Base-by-base conservation (phyloP, 352 stramenopile genomes). In the Globisporangium nagaii region DNA sequence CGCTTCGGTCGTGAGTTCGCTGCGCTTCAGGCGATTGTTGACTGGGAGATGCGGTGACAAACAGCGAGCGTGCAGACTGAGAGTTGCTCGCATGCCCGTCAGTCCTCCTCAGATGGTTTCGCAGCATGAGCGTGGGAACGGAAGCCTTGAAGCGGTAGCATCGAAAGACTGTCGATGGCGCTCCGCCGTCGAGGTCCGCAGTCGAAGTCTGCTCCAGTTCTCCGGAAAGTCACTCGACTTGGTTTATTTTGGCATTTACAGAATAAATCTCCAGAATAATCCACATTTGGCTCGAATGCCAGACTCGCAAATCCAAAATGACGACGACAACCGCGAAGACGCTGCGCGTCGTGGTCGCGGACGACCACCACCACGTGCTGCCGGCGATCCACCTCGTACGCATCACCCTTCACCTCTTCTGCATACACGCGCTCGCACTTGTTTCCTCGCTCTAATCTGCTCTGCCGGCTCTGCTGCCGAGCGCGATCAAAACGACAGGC, bases 361-460 rank as follows among this genome's bases (percentile, higher is more conserved):
- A 92, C 53, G 84, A 93, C 60, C 83, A 93, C 54, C 79, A 93
- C 57, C 78, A 93, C 58, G 76, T 86, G 20, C 70, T 93, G 19
- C 66, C 69, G 1, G 81, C 78, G 40, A 84, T 93, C 43, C 84
- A 93, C 43, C 45, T 84, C 46, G 83, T 76, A 50, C 20, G 41
- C 28, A 24, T 11, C 20, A 13, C 11, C n/a, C n/a, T 13, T 20
- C 4, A n/a, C 2, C 40, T 46, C 2, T 6, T 22, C 15, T n/a
- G 2, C 13, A 13, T 7, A 17, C n/a, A 17, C 20, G 17, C 13
- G 4, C 19, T 27, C 5, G 49, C 50, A 30, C 40, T 17, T 25
- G 12, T 45, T 25, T 58, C 8, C 36, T n/a, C 32, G 4, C 27
- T 25, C 20, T 44, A 5, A 28, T 43, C 35, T 11, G 13, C 10